phyloP scores from a whole-genome alignment of 2,329 filamentous ascomycete species.

The Cordyceps pruinosa region DNA sequence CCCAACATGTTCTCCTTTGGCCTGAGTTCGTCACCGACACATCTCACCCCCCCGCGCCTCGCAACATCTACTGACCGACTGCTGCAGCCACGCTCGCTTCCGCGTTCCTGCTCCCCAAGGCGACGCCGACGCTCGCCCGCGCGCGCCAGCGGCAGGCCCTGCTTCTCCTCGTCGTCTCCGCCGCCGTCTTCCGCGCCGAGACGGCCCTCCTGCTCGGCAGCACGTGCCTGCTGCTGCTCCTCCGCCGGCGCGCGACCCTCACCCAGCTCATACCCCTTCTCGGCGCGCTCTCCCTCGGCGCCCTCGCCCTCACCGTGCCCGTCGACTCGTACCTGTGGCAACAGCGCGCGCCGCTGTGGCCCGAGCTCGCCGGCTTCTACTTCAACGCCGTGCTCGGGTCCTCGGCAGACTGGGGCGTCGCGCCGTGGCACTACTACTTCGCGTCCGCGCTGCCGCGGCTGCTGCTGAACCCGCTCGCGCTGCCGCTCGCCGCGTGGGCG shows the following conservation, averaged over 20 bases:
- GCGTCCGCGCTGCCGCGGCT: conserved; percentile 73
- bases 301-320: conserved; percentile 62
- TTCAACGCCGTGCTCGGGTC: conserved; percentile 85
- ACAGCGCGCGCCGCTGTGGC: conserved; percentile 69
- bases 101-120: conserved; percentile 36
- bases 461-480: conserved; percentile 68
- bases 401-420: conserved; percentile 80
- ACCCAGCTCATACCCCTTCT: conserved; percentile 60
- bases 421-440: conserved; percentile 83
- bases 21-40: conserved; percentile 53
- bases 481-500: conserved; percentile 48
- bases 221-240: conserved; percentile 58
- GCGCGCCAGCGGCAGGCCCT: conserved; percentile 57
- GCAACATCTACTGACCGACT: background rate
- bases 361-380: conserved; percentile 80
- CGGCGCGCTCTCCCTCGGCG: conserved; percentile 54
- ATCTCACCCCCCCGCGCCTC: background rate
- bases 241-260: conserved; percentile 45
- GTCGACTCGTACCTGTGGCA: conserved; percentile 96
- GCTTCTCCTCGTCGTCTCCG: conserved; percentile 69
- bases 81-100: conserved; percentile 58
- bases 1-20: conserved; percentile 97
- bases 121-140: conserved; percentile 20
- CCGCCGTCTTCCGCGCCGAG: conserved; percentile 83
- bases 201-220: conserved; percentile 71